Conservation (phyloP, 2,329 filamentous ascomycete species). For the Talaromyces sp. region DNA sequence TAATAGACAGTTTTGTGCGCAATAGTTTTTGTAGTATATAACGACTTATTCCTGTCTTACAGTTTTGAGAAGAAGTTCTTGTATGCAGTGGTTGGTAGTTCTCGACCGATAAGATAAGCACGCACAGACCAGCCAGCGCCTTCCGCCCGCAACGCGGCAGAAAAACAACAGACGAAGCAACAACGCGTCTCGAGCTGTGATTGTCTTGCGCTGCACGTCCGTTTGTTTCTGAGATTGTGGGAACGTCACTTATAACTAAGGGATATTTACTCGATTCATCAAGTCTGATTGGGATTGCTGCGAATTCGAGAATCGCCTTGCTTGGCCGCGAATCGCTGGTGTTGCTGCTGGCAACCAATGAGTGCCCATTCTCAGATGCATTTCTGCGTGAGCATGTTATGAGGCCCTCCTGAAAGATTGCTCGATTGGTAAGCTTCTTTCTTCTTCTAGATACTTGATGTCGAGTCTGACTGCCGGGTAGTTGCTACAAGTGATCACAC, state of each 20-base stretch:
- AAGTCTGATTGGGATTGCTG: neutral
- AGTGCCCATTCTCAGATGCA: neutral
- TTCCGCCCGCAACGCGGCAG: conserved; percentile 2
- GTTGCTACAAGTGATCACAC: neutral
- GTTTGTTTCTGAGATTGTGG: neutral
- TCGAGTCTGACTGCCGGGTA: neutral
- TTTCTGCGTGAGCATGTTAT: neutral
- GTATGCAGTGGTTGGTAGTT: too few species aligned
- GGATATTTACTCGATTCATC: neutral
- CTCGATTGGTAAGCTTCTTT: neutral
- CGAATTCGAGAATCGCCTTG: neutral
- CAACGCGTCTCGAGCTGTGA: neutral
- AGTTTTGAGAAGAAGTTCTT: too few species aligned
- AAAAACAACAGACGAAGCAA: conserved; percentile 4
- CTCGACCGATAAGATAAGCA: neutral
- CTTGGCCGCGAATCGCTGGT: neutral
- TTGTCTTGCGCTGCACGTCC: neutral
- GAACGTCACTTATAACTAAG: neutral
- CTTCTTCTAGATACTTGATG: neutral
- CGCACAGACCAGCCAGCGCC: conserved; percentile 1
- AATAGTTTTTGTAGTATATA: neutral
- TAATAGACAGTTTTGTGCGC: neutral
- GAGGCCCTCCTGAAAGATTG: neutral
- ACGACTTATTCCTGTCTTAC: neutral
- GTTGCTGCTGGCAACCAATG: neutral